phyloP scores from a whole-genome alignment of 768 basidiomycete species.

The Boletus subparvulus region DNA sequence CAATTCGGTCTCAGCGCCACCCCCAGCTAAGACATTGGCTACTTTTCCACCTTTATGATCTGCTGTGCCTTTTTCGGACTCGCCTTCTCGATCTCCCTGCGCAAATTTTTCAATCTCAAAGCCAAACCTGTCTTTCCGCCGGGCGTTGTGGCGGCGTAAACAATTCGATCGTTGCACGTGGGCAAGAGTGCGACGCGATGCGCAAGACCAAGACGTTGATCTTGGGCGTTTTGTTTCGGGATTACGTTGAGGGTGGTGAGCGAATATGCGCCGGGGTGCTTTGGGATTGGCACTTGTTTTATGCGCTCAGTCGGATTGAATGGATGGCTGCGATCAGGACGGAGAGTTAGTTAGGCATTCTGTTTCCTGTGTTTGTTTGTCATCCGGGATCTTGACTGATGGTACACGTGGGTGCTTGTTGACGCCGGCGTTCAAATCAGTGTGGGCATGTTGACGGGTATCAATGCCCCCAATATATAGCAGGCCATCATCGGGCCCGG shows the following conservation, averaged over 20 bases:
- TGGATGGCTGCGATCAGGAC: constrained; percentile 58
- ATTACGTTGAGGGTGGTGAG: constrained; percentile 55
- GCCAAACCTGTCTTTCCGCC: constrained; percentile 66
- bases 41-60: constrained; percentile 53
- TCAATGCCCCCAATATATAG: too few species aligned
- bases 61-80: constrained; percentile 60
- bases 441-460: constrained; percentile 46
- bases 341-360: constrained; percentile 55
- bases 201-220: constrained; percentile 56
- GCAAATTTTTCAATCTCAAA: constrained; percentile 48
- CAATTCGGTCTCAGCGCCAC: constrained; percentile 45
- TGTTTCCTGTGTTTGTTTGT: not conserved
- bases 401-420: constrained; percentile 24
- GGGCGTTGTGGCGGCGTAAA: constrained; percentile 64
- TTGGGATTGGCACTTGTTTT: constrained; percentile 66
- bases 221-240: constrained; percentile 42
- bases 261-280: constrained; percentile 60
- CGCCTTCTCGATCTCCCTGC: constrained; percentile 64
- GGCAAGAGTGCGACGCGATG: constrained; percentile 43
- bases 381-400: not conserved
- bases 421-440: constrained; percentile 57
- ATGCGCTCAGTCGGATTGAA: constrained; percentile 58
- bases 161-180: constrained; percentile 60
- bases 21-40: constrained; percentile 53
- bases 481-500: constrained; percentile 57